These are phyloP conservation scores for Cnidoscolus chayamansa DNA, from an alignment of 441 rosid genomes.

Conservation along the genomic window DNA sequence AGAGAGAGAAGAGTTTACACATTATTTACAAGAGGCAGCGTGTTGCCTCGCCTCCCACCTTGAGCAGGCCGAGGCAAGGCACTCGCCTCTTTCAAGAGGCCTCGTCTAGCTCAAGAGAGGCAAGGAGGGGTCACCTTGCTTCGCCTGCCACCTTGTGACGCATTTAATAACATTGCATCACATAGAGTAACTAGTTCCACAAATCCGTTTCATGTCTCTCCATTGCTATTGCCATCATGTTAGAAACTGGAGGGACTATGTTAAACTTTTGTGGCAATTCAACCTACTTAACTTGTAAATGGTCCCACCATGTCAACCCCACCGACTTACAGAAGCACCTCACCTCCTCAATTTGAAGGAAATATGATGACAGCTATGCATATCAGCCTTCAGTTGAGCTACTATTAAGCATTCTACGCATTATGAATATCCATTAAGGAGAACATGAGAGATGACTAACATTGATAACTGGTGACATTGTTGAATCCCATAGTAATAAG, in stretches of 20 bases:
- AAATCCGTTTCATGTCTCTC: neutral
- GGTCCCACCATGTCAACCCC: neutral
- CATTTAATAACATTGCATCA: too few species aligned
- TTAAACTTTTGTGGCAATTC: neutral
- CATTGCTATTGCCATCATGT: neutral
- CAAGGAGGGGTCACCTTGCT: too few species aligned
- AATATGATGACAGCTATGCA: neutral
- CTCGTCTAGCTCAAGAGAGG: too few species aligned
- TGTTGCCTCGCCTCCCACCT: too few species aligned
- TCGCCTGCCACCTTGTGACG: too few species aligned
- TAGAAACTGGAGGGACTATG: neutral
- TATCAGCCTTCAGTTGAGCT: neutral
- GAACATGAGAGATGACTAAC: too few species aligned
- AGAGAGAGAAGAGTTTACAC: too few species aligned
- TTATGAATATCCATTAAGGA: neutral
- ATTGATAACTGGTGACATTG: too few species aligned
- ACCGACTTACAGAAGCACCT: neutral
- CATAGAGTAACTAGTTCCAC: neutral
- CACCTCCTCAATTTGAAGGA: neutral
- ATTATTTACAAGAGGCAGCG: too few species aligned
- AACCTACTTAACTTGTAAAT: neutral
- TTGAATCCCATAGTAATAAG: too few species aligned
- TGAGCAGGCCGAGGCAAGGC: too few species aligned
- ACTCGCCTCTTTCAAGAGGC: too few species aligned
- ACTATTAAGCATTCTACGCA: neutral